Evolutionary conservation across 352 stramenopile species (phyloP).

Genomic region (Globisporangium orthogonon): DNA sequence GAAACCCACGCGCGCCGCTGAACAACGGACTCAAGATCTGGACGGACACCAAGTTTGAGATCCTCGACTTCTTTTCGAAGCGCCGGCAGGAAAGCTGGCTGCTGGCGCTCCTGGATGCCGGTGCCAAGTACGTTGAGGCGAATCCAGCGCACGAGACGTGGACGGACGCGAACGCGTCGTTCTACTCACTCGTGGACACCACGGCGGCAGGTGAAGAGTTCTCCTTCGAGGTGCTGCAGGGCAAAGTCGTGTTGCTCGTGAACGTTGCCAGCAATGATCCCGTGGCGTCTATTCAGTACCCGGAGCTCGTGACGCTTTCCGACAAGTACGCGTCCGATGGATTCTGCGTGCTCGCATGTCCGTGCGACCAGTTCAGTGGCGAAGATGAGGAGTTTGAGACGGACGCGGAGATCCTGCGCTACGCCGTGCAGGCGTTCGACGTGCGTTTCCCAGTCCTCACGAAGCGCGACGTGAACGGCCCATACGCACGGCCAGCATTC

Average conservation of each 20-base stretch:
- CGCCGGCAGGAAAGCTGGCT: conserved; percentile 13
- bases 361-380: conserved; percentile 70
- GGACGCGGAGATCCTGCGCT: conserved; percentile 24
- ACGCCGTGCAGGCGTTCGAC: conserved; percentile 18
- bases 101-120: conserved; percentile 11
- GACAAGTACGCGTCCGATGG: conserved; percentile 37
- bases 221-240: conserved; percentile 16
- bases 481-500: conserved; percentile 52
- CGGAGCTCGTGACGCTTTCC: conserved; percentile 51
- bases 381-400: conserved; percentile 51
- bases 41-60: conserved; percentile 8
- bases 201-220: conserved; percentile 11
- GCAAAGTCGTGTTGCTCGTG: conserved; percentile 57
- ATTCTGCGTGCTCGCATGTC: conserved; percentile 58
- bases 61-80: conserved; percentile 13
- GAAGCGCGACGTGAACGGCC: conserved; percentile 74
- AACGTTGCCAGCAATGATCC: conserved; percentile 80
- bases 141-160: conserved; percentile 2
- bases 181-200: conserved; percentile 11
- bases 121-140: conserved; percentile 11
- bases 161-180: conserved; percentile 8
- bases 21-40: conserved; percentile 11
- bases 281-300: conserved; percentile 67
- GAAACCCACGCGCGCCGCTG: conserved; percentile 1
- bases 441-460: conserved; percentile 31